Base-by-base conservation (phyloP, 768 basidiomycete genomes). In the Psilocybe cubensis region DNA sequence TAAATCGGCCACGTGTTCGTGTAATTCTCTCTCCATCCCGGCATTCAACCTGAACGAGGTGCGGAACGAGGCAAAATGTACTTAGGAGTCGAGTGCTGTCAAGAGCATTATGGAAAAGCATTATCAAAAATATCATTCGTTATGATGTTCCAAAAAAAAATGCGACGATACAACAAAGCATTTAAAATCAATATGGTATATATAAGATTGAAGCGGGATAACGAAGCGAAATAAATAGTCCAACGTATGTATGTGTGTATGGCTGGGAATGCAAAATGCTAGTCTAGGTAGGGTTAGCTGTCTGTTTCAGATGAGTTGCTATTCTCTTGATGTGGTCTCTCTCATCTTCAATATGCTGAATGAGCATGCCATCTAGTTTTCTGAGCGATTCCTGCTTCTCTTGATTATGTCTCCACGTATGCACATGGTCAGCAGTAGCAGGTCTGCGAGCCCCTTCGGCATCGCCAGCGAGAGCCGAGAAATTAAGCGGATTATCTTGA, bases 321-420 rank as follows among this genome's bases (percentile, higher is more conserved):
- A 94, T 92, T 73, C 85, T 79, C 75, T 83, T 88, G 64, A 94
- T 79, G 29, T 84, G 86, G 66, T 92, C 88, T 74, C 85, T 86
- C 74, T 94, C 92, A 51, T 86, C 81, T 73, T 90, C 89, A 77
- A 94, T 89, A 68, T 94, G 92, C 69, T 88, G 86, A 52, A 86
- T 74, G 51, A 94, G 74, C 84, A 94, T 82, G 59, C 91, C 92
- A 68, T 94, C 91, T 61, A 94, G 73, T 72, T 79, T 83, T 72
- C 74, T 78, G 58, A 87, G 68, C 25, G 85, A 85, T 70, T 89
- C 86, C 61, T 84, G 76, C 58, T 79, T 80, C 41, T 68, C 74
- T 61, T 77, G 74, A 50, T 71, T 73, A 29, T 65, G 66, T 56
- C 70, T 65, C 69, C 75, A 74, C 40, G 64, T 68, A 29, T 67